Conservation (phyloP, 2,329 filamentous ascomycete species). For the Byssoonygena ceratinophila region DNA sequence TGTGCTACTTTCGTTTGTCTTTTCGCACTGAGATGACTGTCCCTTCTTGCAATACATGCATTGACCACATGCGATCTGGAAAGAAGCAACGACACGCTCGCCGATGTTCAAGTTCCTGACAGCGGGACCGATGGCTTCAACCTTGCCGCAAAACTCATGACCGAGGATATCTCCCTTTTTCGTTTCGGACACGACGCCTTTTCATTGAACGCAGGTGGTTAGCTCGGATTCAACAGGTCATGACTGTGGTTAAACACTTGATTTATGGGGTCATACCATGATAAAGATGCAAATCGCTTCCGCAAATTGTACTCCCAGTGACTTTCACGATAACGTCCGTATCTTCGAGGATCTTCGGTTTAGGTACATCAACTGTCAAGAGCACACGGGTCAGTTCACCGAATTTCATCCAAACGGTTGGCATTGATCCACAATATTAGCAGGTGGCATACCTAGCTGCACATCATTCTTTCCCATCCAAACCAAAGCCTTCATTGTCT, state of each 20-base stretch:
- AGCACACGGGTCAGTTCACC: background rate
- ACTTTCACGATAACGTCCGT: constrained; percentile 71
- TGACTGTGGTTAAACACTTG: no score
- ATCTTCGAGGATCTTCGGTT: constrained; percentile 61
- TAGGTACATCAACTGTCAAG: constrained; percentile 49
- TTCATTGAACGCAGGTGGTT: constrained; percentile 5
- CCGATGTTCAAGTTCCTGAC: constrained; percentile 48
- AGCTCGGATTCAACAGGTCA: background rate
- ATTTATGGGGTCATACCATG: constrained; percentile 27
- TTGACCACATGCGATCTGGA: constrained; percentile 61
- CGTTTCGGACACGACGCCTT: constrained; percentile 46
- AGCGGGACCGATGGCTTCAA: constrained; percentile 46
- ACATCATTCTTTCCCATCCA: constrained; percentile 79
- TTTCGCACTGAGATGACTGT: constrained; percentile 67
- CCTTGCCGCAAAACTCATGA: constrained; percentile 45
- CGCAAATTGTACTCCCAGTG: constrained; percentile 54
- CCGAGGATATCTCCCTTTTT: constrained; percentile 58
- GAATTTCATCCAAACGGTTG: background rate
- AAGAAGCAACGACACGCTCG: constrained; percentile 68
- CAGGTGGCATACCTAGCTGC: constrained; percentile 54
- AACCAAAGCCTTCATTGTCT: constrained; percentile 67
- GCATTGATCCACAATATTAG: no score
- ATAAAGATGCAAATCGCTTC: constrained; percentile 47
- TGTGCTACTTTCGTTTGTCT: constrained; percentile 63
- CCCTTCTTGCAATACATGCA: constrained; percentile 74